Evolutionary conservation across 345 rosid species (phyloP), one percentile per base, ranked within the genome.

Genomic region (Barbarea vulgaris): DNA sequence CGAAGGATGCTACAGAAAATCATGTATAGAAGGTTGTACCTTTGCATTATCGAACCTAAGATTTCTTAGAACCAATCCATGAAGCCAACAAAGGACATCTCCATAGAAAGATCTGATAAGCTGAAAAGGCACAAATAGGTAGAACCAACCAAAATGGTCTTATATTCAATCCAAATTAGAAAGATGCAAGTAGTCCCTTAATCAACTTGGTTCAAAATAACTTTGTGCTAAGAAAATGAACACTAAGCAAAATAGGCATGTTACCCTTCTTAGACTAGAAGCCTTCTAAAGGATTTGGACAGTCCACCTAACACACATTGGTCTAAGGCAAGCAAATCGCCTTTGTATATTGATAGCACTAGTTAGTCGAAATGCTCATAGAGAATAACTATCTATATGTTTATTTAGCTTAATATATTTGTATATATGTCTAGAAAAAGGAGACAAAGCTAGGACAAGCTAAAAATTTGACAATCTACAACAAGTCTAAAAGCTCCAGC

Each of bases 11-110:
- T 48, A 66, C 57, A 19, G 31, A 48, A 12, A 34, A 24, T 36
- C 36, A 24, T 68, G 72, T 25, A 11, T 53, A 24, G 11, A 67
- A 67, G 39, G 2, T 6, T 31, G 61, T 53, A 53, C 37, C 48
- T 67, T 67, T 37, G 62, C 52, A 54, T 53, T 10, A 44, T 39
- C 17, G 6, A 54, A 22, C 6, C 18, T 17, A 21, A 57, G 9
- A 46, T 15, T 57, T 46, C 66, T 70, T 24, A 44, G 24, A 70
- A 57, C 24, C 34, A 70, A 42, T 70, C 37, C 54, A 56, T 21
- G 8, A 41, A 13, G 21, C 65, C 31, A 0, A 70, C 57, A 17
- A 44, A 28, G 13, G 54, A 42, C 10, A 1, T 31, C 74, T 58
- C 44, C 33, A 28, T 19, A 57, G 42, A 57, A 57, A 70, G 55